Evolutionary conservation across 805 yeast genomes (phyloP).

Genomic region (Myxozyma nipponensis): DNA sequence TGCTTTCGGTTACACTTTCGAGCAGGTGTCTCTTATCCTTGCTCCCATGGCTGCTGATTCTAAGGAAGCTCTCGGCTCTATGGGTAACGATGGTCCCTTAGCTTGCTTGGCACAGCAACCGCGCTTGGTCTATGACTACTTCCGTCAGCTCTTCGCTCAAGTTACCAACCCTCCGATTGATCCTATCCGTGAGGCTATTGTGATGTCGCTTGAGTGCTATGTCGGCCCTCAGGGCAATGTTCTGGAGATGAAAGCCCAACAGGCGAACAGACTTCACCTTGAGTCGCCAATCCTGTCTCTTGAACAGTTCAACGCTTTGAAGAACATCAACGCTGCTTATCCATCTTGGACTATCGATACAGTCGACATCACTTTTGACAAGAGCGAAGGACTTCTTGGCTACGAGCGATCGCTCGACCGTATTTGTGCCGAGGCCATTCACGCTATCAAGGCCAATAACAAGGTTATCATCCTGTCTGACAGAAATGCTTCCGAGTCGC

Average conservation of each 20-base stretch:
- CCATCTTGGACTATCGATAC: constrained; percentile 81
- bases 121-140: constrained; percentile 82
- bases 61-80: constrained; percentile 93
- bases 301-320: constrained; percentile 69
- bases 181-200: constrained; percentile 93
- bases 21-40: constrained; percentile 75
- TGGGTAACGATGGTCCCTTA: constrained; percentile 96
- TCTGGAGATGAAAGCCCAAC: constrained; percentile 85
- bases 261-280: constrained; percentile 82
- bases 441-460: constrained; percentile 70
- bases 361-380: constrained; percentile 85
- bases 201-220: constrained; percentile 95
- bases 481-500: constrained; percentile 52
- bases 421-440: constrained; percentile 80
- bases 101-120: constrained; percentile 96
- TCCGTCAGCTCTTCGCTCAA: constrained; percentile 94
- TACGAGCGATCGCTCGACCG: constrained; percentile 80
- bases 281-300: constrained; percentile 77
- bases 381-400: constrained; percentile 78
- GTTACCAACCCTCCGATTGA: constrained; percentile 99
- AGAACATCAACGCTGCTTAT: constrained; percentile 65
- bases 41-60: constrained; percentile 93
- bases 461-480: constrained; percentile 78
- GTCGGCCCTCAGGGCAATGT: constrained; percentile 98
- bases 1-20: constrained; percentile 92